Conservation (phyloP, 495 filamentous ascomycete genomes). For the Aspergillus nidulans region DNA sequence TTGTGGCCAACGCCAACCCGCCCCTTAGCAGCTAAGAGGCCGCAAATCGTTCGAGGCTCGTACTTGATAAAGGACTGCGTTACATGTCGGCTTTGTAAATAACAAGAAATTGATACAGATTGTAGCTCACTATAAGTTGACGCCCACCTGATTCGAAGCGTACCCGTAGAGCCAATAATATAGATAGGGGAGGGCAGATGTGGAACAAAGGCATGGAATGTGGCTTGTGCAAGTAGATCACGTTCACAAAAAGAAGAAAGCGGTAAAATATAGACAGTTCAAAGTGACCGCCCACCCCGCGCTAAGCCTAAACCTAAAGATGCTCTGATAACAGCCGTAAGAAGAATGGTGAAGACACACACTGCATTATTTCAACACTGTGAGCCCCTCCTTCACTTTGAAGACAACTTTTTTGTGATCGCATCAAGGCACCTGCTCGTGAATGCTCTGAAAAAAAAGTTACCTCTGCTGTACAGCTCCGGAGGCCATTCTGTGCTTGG, state of each 20-base stretch:
- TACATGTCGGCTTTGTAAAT: no score
- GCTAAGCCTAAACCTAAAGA: conserved; percentile 21
- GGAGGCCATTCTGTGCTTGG: conserved; percentile 26
- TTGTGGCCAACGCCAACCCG: conserved; percentile 65
- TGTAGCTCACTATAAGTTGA: no score
- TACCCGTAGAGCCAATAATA: no score
- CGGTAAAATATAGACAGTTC: conserved; percentile 14
- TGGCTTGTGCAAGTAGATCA: not conserved
- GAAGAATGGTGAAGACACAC: conserved; percentile 22
- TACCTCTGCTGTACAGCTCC: conserved; percentile 25
- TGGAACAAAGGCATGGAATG: no score
- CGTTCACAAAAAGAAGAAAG: conserved; percentile 11
- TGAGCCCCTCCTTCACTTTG: conserved; percentile 1
- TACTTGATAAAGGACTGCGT: no score
- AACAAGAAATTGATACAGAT: not conserved
- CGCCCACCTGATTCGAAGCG: no score
- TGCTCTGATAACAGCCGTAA: conserved; percentile 24
- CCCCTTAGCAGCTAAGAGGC: conserved; percentile 14
- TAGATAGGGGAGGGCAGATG: no score
- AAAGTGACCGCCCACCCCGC: conserved; percentile 26
- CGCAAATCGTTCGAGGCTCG: not conserved
- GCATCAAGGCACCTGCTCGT: not conserved
- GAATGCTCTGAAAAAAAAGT: conserved; percentile 18
- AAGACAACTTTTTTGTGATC: not conserved
- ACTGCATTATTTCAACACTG: conserved; percentile 9